Percentiles rank a stretch among this genome's conserved stretches.
These are phyloP conservation scores for Aspergillus haitiensis DNA, from an alignment of 495 filamentous ascomycete species.

Conservation along the genomic window DNA sequence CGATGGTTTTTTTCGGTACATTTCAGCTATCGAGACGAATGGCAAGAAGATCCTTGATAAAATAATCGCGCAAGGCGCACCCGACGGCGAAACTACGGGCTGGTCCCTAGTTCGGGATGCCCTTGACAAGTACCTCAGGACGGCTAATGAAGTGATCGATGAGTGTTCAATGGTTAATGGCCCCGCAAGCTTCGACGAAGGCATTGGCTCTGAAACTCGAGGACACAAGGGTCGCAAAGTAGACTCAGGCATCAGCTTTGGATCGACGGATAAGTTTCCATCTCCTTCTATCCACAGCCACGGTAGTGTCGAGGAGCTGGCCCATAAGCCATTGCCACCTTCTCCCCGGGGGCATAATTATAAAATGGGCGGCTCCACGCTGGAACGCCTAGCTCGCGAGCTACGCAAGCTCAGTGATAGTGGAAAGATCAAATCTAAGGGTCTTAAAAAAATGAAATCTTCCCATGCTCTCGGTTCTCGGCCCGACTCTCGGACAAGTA, in stretches of 20 bases:
- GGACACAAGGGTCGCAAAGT: conserved; percentile 53
- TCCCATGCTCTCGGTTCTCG: conserved; percentile 37
- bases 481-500: conserved; percentile 28
- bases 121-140: conserved; percentile 61
- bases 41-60: conserved; percentile 56
- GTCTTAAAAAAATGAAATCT: conserved; percentile 53
- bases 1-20: conserved; percentile 66
- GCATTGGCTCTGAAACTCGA: conserved; percentile 29
- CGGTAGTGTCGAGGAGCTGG: conserved; percentile 28
- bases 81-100: conserved; percentile 50
- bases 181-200: conserved; percentile 44
- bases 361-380: conserved; percentile 46
- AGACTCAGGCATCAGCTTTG: conserved; percentile 66
- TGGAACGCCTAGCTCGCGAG: conserved; percentile 61
- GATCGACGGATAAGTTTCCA: conserved; percentile 32
- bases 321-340: conserved; percentile 51
- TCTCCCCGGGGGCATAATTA: conserved; percentile 30
- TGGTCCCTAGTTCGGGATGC: conserved; percentile 57
- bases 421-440: conserved; percentile 28
- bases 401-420: conserved; percentile 49
- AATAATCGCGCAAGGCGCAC: conserved; percentile 55
- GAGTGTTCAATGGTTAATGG: conserved; percentile 56
- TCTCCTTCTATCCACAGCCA: conserved; percentile 35
- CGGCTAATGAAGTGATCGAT: conserved; percentile 60
- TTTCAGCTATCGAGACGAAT: conserved; percentile 58